These are phyloP conservation scores for Spergularia bocconei DNA, from an alignment of 148 eudicot genomes.

Conservation along the genomic window DNA sequence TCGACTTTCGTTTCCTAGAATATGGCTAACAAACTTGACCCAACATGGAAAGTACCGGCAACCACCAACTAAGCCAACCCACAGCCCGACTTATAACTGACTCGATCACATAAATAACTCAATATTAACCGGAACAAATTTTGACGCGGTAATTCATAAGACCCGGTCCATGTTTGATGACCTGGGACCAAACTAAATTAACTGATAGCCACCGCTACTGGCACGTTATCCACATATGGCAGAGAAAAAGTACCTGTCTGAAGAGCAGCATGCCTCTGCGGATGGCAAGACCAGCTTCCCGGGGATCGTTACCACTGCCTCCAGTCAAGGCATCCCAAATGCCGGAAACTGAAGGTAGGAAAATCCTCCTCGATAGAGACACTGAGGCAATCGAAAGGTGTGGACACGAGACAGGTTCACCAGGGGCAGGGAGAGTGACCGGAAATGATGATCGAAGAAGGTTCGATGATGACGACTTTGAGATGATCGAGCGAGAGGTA, in stretches of 20 bases:
- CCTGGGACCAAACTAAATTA: too few species aligned
- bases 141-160: too few species aligned
- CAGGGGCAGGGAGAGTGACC: slow-evolving; percentile 10
- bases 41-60: too few species aligned
- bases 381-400: slow-evolving; percentile 7
- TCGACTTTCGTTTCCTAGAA: too few species aligned
- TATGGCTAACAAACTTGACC: too few species aligned
- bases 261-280: slow-evolving; percentile 86
- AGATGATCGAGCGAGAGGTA: neutral
- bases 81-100: too few species aligned
- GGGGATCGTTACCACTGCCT: slow-evolving; percentile 41
- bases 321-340: slow-evolving; percentile 82
- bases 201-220: too few species aligned
- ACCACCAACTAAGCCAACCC: too few species aligned
- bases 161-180: too few species aligned
- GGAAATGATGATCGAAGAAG: slow-evolving; percentile 21
- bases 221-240: neutral
- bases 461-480: neutral
- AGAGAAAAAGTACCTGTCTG: slow-evolving; percentile 41
- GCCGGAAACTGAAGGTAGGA: slow-evolving; percentile 67
- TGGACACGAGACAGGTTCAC: neutral
- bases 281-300: slow-evolving; percentile 56
- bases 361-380: slow-evolving; percentile 41
- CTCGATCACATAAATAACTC: too few species aligned
- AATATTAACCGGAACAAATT: too few species aligned